Base-by-base conservation (phyloP, 306 rosid species). In the Fragaria nilgerrensis region DNA sequence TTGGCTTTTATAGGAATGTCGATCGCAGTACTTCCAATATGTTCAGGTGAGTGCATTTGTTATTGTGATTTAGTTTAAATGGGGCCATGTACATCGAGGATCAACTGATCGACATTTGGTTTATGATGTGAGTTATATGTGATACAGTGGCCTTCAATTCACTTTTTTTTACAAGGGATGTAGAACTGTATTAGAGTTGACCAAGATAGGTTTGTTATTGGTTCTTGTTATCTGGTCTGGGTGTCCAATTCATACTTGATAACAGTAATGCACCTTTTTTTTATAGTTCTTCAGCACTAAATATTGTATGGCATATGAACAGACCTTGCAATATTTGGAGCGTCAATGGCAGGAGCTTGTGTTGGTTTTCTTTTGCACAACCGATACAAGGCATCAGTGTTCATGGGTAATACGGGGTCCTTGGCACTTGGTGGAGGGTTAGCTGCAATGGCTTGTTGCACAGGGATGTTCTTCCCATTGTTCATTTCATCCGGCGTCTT, bases 291-390 rank as follows among this genome's bases (percentile, higher is more conserved):
- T 44, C 7, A 29, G 22, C 45, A 53, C 37, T 79, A 72, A 83
- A 49, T 67, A 32, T 48, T 80, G 64, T 78, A 44, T 77, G 47
- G 22, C 62, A 72, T 86, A 63, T 62, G 37, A 79, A 85, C 92
- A 95, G 98, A 89, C 68, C 91, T 95, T 80, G 89, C 97, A 29
- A 82, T 92, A 78, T 95, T 95, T 82, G 98, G 98, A 80, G 97
- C 96, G 74, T 95, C 98, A 79, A 92, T 95, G 98, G 97, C 97
- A 65, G 98, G 98, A 85, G 92, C 98, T 64, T 95, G 98, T 84
- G 95, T 88, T 70, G 98, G 98, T 70, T 95, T 95, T 88, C 98
- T 95, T 80, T 85, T 92, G 81, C 91, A 95, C 90, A 92, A 95
- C 80, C 87, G 97, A 73, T 87, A 89, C 86, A 95, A 80, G 80